A percentile compares a stretch with the other conserved stretches of the same genome.
These are phyloP conservation scores for Nymphaea thermarum DNA, from an alignment of 164 flowering plant genomes.

Conservation along the genomic window DNA sequence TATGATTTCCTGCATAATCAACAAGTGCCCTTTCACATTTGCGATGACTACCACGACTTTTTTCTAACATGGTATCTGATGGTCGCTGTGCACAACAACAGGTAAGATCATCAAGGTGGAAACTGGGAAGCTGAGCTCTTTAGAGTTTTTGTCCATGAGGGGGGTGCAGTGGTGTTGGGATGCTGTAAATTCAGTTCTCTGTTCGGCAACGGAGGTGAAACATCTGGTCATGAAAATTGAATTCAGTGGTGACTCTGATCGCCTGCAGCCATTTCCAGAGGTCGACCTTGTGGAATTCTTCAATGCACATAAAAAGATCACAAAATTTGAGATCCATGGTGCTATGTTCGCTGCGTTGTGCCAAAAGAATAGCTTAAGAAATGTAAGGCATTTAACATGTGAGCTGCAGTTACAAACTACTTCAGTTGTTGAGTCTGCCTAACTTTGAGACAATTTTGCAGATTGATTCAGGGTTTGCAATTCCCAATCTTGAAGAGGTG, in stretches of 20 bases:
- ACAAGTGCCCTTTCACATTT: too few relatives aligned
- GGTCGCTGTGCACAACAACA: slow-evolving; percentile 7
- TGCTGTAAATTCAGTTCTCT: slow-evolving; percentile 62
- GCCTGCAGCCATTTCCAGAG: slow-evolving; percentile 71
- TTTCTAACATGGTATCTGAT: background rate
- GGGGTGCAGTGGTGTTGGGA: slow-evolving; percentile 92
- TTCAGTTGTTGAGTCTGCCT: background rate
- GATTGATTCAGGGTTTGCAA: slow-evolving; percentile 53
- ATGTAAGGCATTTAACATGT: slow-evolving; percentile 23
- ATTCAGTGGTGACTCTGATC: slow-evolving; percentile 58
- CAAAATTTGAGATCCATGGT: slow-evolving; percentile 73
- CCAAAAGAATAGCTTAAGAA: slow-evolving; percentile 76
- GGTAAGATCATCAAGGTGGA: slow-evolving; percentile 68
- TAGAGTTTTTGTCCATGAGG: slow-evolving; percentile 57
- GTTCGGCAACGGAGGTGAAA: slow-evolving; percentile 62
- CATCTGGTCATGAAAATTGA: slow-evolving; percentile 82
- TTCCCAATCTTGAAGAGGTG: slow-evolving; percentile 64
- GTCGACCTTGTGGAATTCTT: slow-evolving; percentile 76
- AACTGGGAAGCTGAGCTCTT: slow-evolving; percentile 57
- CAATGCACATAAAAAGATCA: slow-evolving; percentile 58
- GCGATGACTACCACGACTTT: too few relatives aligned
- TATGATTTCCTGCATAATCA: too few relatives aligned
- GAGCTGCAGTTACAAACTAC: too few relatives aligned
- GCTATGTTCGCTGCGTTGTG: slow-evolving; percentile 96
- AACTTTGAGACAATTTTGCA: slow-evolving; percentile 12